phyloP scores from a whole-genome alignment of 2,329 filamentous ascomycete species.

The Fusarium sp. region DNA sequence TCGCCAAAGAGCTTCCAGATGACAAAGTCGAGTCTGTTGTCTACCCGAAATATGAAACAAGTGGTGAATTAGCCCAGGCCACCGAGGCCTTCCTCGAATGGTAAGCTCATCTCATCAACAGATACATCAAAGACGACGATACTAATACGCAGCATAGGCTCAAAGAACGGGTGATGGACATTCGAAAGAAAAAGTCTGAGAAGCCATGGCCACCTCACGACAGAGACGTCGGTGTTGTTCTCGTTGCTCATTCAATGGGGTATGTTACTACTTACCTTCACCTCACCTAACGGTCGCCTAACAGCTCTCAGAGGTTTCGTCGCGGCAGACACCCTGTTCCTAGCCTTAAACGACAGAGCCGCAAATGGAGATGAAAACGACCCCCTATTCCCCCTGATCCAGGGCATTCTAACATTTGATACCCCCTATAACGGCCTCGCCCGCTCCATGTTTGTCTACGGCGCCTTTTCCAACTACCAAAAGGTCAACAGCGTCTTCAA shows the following conservation, averaged over 20 bases:
- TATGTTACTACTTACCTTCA: constrained; percentile 41
- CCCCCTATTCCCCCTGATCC: constrained; percentile 82
- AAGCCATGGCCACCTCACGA: constrained; percentile 83
- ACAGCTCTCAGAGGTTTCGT: constrained; percentile 73
- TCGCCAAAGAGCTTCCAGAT: constrained; percentile 69
- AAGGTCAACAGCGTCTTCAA: constrained; percentile 68
- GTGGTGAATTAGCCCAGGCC: constrained; percentile 70
- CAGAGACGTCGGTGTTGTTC: constrained; percentile 80
- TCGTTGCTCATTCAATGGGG: constrained; percentile 88
- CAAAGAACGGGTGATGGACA: constrained; percentile 81
- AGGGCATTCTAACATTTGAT: constrained; percentile 84
- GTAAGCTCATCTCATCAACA: constrained; percentile 43
- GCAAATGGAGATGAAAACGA: constrained; percentile 46
- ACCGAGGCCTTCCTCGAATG: constrained; percentile 60
- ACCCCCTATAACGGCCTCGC: constrained; percentile 81
- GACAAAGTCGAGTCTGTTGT: constrained; percentile 70
- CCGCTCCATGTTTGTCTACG: constrained; percentile 69
- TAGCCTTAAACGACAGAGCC: constrained; percentile 73
- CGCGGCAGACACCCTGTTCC: constrained; percentile 81
- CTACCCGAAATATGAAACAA: constrained; percentile 79
- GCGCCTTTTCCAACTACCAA: constrained; percentile 68
- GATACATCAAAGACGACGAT: not conserved
- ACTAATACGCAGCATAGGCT: constrained; percentile 63
- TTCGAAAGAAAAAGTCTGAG: constrained; percentile 74
- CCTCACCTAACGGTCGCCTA: not conserved